Base-by-base conservation (phyloP, 78 protist genomes). In the Emiliania huxleyi region DNA sequence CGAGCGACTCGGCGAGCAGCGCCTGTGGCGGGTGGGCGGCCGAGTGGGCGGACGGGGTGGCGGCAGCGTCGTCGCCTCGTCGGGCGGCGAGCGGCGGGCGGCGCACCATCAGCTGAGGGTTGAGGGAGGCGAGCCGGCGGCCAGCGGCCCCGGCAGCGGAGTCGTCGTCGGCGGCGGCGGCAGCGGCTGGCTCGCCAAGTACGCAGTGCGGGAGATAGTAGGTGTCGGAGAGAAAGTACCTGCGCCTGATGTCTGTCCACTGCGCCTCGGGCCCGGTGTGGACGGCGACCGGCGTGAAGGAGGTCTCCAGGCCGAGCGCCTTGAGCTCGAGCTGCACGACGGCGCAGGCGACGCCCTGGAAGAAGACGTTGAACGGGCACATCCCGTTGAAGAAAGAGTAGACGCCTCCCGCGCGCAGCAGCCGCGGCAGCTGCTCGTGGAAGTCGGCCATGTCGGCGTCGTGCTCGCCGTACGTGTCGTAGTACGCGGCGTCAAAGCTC, bases 371-470 rank as follows among this genome's bases (percentile, higher is more conserved):
- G 85, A 8, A 22, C 33, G 85, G 85, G 85, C 85, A 77, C 42
- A 77, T 18, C 23, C 92, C 92, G 37, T 90, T 90, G 92, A 90
- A 90, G 83, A 90, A 90, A 21, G 92, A 90, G n/a, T 90, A 90
- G 40, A 90, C 33, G 1, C 92, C 92, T 15, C 92, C 92, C n/a
- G 49, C 55, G n/a, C 52, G 4, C n/a, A 90, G 81, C 25, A 90
- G 33, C 37, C 25, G 18, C 40, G 93, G 93, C 93, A 91, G 83
- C 75, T 11, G 25, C 25, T 77, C 48, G 48, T 81, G 88, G 49
- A 91, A 81, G 38, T 75, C 83, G 35, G 37, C 37, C 90, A 91
- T 45, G 44, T 91, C 75, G n/a, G 18, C 5, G 45, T 77, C 69
- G 29, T 77, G 35, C 43, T 91, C 93, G 33, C 35, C 89, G 85